A percentile compares a stretch with the other conserved stretches of the same genome.
Conservation (phyloP, 441 rosid species). For the Gossypium aridum region DNA sequence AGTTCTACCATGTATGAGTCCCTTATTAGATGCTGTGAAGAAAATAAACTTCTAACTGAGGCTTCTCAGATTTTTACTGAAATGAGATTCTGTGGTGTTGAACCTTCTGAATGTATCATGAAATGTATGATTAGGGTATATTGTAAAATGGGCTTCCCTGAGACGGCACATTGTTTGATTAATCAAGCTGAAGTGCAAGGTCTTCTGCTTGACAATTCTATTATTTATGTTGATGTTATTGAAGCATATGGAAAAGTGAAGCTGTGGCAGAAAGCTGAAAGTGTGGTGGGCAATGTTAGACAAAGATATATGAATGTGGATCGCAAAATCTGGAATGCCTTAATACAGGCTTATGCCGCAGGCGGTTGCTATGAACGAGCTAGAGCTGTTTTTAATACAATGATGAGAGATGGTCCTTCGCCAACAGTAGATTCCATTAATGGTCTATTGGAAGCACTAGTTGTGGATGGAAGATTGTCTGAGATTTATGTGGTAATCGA, state of each 20-base stretch:
- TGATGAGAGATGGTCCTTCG: constrained; percentile 93
- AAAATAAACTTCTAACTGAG: constrained; percentile 51
- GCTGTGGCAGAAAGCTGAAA: constrained; percentile 86
- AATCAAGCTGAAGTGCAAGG: constrained; percentile 53
- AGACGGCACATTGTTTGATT: constrained; percentile 70
- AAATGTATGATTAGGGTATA: constrained; percentile 52
- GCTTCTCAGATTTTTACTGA: constrained; percentile 88
- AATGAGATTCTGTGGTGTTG: constrained; percentile 61
- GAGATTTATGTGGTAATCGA: constrained; percentile 81
- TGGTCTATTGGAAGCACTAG: constrained; percentile 74
- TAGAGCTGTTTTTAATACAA: constrained; percentile 82
- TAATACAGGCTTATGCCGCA: constrained; percentile 78
- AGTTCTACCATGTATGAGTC: constrained; percentile 62
- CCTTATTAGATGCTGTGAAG: constrained; percentile 63
- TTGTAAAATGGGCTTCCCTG: constrained; percentile 81
- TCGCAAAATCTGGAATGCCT: constrained; percentile 82
- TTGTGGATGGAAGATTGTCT: constrained; percentile 69
- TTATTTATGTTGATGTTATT: constrained; percentile 51
- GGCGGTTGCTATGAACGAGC: constrained; percentile 91
- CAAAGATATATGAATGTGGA: constrained; percentile 48
- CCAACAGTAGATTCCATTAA: constrained; percentile 90
- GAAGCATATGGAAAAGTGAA: constrained; percentile 71
- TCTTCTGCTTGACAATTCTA: constrained; percentile 35
- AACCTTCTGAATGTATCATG: constrained; percentile 48
- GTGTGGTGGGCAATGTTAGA: constrained; percentile 69